Evolutionary conservation across 495 filamentous ascomycete species (phyloP).

Genomic region (Hypoxylon crocopeplum): DNA sequence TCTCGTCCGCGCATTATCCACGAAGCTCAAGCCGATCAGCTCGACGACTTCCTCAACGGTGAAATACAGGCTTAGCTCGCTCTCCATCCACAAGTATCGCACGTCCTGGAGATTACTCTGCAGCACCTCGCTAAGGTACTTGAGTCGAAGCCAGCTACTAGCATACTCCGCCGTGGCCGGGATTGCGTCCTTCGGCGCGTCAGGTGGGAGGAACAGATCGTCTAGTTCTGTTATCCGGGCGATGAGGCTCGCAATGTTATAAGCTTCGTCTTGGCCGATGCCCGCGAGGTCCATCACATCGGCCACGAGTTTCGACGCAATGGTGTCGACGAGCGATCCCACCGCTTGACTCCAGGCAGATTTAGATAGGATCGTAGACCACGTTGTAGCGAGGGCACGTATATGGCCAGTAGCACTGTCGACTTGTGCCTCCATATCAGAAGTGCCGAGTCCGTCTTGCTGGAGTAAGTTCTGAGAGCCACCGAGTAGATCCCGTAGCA

Average conservation of each 20-base stretch:
- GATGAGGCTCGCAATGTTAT: conserved; percentile 76
- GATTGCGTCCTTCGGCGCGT: conserved; percentile 47
- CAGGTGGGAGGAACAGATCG: conserved; percentile 71
- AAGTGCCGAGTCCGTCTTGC: conserved; percentile 48
- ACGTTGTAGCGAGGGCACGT: conserved; percentile 70
- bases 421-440: conserved; percentile 75
- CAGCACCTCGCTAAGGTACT: conserved; percentile 86
- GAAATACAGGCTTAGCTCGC: conserved; percentile 84
- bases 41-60: conserved; percentile 84
- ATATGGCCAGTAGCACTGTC: conserved; percentile 71
- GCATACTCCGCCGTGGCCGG: conserved; percentile 82
- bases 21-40: conserved; percentile 86
- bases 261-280: conserved; percentile 87
- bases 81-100: conserved; percentile 84
- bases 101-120: conserved; percentile 91
- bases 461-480: conserved; percentile 60
- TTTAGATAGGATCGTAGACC: conserved; percentile 80
- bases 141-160: conserved; percentile 84
- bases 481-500: conserved; percentile 85
- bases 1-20: conserved; percentile 80
- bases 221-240: conserved; percentile 71
- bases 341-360: conserved; percentile 86
- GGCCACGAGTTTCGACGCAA: conserved; percentile 78
- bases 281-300: conserved; percentile 87
- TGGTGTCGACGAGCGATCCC: conserved; percentile 79